Conservation (phyloP, 2,329 filamentous ascomycete species). For the Colletotrichum musicola region DNA sequence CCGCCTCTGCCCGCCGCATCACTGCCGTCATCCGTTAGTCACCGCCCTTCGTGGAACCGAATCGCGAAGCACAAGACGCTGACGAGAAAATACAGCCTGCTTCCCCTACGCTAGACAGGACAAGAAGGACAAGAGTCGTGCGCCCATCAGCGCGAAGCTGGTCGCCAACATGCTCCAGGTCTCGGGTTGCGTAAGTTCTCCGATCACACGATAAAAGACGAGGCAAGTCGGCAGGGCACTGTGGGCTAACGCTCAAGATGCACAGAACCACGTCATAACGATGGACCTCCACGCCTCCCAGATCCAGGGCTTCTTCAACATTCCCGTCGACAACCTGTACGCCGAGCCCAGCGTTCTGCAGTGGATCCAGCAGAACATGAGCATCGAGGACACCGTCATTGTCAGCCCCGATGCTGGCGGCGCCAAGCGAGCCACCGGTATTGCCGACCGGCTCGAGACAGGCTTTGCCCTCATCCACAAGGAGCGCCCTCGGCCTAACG, state of each 20-base stretch:
- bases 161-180: slow-evolving; percentile 95
- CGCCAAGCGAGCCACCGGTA: slow-evolving; percentile 87
- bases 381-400: slow-evolving; percentile 83
- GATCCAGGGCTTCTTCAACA: slow-evolving; percentile 91
- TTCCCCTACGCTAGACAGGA: slow-evolving; percentile 93
- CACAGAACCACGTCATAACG: slow-evolving; percentile 71
- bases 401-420: slow-evolving; percentile 90
- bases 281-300: slow-evolving; percentile 91
- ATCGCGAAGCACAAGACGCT: neutral
- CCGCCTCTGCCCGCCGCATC: slow-evolving; percentile 77
- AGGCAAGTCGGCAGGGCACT: neutral
- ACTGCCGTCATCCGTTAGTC: slow-evolving; percentile 76
- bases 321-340: slow-evolving; percentile 77
- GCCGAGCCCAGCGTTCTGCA: slow-evolving; percentile 86
- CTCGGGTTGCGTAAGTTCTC: slow-evolving; percentile 71
- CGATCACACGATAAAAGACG: neutral
- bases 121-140: slow-evolving; percentile 87
- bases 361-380: slow-evolving; percentile 85
- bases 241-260: neutral
- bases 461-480: slow-evolving; percentile 92
- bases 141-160: slow-evolving; percentile 88
- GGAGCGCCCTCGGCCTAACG: slow-evolving; percentile 73
- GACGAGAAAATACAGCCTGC: slow-evolving; percentile 66
- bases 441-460: slow-evolving; percentile 85
- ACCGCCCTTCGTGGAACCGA: neutral